Evolutionary conservation across 352 stramenopile species (phyloP).

Genomic region (Pythium pyrilobum): DNA sequence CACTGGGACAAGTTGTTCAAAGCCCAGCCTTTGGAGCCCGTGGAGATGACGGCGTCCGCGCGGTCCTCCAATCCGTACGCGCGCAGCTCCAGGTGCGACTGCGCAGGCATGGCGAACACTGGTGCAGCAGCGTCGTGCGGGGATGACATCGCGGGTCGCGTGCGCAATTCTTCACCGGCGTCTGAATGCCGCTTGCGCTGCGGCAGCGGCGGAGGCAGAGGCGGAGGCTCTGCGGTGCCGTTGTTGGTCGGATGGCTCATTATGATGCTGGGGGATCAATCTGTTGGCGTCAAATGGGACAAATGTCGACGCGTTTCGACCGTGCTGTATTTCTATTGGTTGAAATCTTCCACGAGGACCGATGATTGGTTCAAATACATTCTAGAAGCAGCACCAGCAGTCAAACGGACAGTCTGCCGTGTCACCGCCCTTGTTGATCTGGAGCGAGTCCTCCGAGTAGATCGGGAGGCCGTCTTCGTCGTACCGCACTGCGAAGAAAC

Average conservation of each 20-base stretch:
- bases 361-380: constrained; percentile 22
- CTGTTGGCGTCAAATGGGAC: constrained; percentile 1
- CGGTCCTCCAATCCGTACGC: constrained; percentile 73
- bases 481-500: constrained; percentile 55
- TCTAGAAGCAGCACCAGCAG: constrained; percentile 89
- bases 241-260: constrained; percentile 3
- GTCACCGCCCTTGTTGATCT: constrained; percentile 78
- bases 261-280: not conserved
- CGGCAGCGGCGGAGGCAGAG: not conserved
- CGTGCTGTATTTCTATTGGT: not conserved
- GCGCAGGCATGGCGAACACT: too few species aligned
- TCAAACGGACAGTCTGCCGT: constrained; percentile 87
- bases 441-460: constrained; percentile 79
- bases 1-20: constrained; percentile 61
- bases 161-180: constrained; percentile 3
- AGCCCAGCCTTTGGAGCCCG: constrained; percentile 37
- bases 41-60: constrained; percentile 64
- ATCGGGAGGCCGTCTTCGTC: constrained; percentile 84
- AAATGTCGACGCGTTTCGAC: not conserved
- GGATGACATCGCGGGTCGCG: not conserved
- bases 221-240: not conserved
- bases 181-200: constrained; percentile 17
- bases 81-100: constrained; percentile 44
- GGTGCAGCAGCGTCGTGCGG: too few species aligned
- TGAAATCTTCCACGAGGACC: constrained; percentile 7